Evolutionary conservation across 345 rosid species (phyloP).

Genomic region (Ailanthus altissimus): DNA sequence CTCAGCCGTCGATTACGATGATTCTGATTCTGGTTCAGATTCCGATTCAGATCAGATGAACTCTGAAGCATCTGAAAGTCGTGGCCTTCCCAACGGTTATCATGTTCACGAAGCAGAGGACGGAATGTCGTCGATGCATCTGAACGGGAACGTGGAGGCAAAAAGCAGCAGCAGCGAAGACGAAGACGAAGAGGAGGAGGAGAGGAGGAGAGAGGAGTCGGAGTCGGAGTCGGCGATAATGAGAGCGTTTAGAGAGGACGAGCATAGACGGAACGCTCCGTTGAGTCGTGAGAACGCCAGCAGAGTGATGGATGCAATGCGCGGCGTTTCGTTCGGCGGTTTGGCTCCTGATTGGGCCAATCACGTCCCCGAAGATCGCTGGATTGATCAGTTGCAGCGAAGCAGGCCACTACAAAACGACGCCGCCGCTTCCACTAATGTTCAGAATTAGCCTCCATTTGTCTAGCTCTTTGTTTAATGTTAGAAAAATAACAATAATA

Average conservation of each 20-base stretch:
- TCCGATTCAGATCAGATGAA: slow-evolving; percentile 22
- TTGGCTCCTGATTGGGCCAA: slow-evolving; percentile 77
- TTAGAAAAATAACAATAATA: too few relatives aligned
- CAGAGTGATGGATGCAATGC: slow-evolving; percentile 86
- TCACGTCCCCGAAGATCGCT: slow-evolving; percentile 64
- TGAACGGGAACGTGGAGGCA: slow-evolving; percentile 42
- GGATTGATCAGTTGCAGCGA: slow-evolving; percentile 68
- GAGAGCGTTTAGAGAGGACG: slow-evolving; percentile 74
- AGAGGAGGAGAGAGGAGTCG: slow-evolving; percentile 36
- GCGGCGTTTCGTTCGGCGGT: slow-evolving; percentile 69
- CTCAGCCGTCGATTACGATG: slow-evolving; percentile 55
- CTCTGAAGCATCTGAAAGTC: slow-evolving; percentile 26
- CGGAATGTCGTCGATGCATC: slow-evolving; percentile 52
- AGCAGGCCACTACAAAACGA: slow-evolving; percentile 40
- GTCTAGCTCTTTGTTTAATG: too few relatives aligned
- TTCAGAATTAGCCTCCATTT: slow-evolving; percentile 17
- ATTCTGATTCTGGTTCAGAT: slow-evolving; percentile 25
- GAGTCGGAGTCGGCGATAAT: slow-evolving; percentile 44
- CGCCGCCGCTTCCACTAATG: slow-evolving; percentile 9
- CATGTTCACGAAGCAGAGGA: slow-evolving; percentile 33
- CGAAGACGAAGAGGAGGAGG: slow-evolving; percentile 38
- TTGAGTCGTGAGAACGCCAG: slow-evolving; percentile 55
- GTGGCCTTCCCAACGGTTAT: slow-evolving; percentile 48
- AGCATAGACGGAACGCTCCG: slow-evolving; percentile 71
- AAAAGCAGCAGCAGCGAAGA: slow-evolving; percentile 44